A percentile compares a stretch with the other conserved stretches of the same genome.
Conservation (phyloP, 106 monocot genomes). For the Ottelia alismoides region DNA sequence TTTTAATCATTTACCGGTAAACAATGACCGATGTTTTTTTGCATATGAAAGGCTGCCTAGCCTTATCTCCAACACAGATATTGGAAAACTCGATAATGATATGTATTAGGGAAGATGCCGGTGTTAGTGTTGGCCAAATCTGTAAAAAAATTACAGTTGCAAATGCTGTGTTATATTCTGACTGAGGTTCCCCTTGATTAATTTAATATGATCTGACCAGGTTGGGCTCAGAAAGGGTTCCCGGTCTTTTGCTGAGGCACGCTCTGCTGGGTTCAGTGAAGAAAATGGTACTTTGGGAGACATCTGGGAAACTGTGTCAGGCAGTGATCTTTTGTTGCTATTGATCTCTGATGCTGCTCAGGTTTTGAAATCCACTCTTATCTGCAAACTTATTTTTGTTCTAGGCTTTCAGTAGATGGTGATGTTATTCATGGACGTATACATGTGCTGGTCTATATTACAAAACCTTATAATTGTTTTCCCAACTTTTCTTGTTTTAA, state of each 20-base stretch:
- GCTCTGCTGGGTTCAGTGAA: conserved; percentile 88
- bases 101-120: no score
- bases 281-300: conserved; percentile 95
- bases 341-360: conserved; percentile 97
- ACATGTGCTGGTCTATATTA: background rate
- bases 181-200: background rate
- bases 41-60: no score
- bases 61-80: no score
- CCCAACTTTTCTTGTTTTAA: background rate
- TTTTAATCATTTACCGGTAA: no score
- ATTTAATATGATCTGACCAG: conserved; percentile 19
- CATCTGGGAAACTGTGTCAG: conserved; percentile 88
- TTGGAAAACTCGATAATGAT: no score
- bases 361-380: conserved; percentile 28
- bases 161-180: background rate
- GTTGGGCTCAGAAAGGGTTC: conserved; percentile 94
- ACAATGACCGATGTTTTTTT: no score
- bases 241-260: conserved; percentile 81
- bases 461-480: background rate
- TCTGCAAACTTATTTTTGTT: conserved; percentile 4
- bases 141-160: no score
- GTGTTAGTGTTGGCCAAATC: no score
- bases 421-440: background rate
- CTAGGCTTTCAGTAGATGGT: no score
- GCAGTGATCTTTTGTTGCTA: conserved; percentile 81